Evolutionary conservation across 768 basidiomycete genomes (phyloP), one percentile per base, ranked within the genome.

Genomic region (Phlegmacium glaucopus): DNA sequence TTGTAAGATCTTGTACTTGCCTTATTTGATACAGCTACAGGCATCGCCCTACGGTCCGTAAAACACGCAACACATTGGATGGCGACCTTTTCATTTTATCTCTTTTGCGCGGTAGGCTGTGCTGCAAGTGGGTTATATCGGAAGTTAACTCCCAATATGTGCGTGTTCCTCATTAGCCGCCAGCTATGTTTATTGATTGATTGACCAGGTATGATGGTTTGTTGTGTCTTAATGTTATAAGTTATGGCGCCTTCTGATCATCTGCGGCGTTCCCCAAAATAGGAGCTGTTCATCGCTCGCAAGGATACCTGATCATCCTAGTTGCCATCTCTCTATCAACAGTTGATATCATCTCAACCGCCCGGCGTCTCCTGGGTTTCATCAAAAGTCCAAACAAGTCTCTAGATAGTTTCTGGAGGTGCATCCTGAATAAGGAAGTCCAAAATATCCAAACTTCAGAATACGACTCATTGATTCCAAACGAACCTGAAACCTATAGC

Each of bases 71-170:
- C 75, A 54, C 83, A 84, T 46, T 72, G 74, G 17, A 40, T 85
- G 12, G 73, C 75, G 6, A 75, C 84, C n/a, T 42, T 79, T 25
- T 68, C 71, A 0, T 94, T 93, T 67, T 85, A 86, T 60, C 66
- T 55, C 10, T 70, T 88, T 16, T 69, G 75, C 44, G 63, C 71
- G 1, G 61, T 94, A 34, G 90, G 90, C 4, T 79, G 85, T 61
- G 72, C 80, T 11, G 67, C 84, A 16, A 85, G 85, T 56, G 74
- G 75, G 2, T 61, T 89, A 17, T 96, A 97, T 66, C 74, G 73
- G 37, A 89, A 89, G 53, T 64, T 85, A 42, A 92, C 90, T 0
- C 90, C 90, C 3, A 76, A 94, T 65, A 83, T 93, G 86, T 94
- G 65, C 59, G 85, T 74, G 52, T 68, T 56, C 34, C 32, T 36